Base-by-base conservation (phyloP, 2,329 filamentous ascomycete species). In the Dothideomycetes sp. region DNA sequence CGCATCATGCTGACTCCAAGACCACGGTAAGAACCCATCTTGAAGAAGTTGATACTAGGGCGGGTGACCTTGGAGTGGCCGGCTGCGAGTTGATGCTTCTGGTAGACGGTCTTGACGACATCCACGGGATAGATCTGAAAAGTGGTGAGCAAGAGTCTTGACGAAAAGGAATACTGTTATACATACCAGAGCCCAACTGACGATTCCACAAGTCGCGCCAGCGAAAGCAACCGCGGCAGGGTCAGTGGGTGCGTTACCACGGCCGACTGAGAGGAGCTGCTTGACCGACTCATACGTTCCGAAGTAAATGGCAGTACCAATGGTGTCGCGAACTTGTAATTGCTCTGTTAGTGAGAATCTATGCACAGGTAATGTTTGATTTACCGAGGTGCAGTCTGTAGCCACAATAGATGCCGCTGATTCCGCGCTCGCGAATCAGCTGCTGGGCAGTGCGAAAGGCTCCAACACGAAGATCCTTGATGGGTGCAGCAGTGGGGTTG, bases 211-310 rank as follows among this genome's bases (percentile, higher is more conserved):
- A 41, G 89, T 67, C 17, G 82, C 85, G 40, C 86, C 86, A 15
- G 85, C 83, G 33, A 80, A 69, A 11, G 88, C 74, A 22, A 91
- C 84, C 12, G 84, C 81, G 41, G 84, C 59, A n/a, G 84, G 83
- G 53, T 82, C 83, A 34, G 82, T 84, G n/a, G 83, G 78, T 6
- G 80, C 78, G 46, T 73, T 73, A 48, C 82, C 81, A 33, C 82
- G 76, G 48, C 83, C 77, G 12, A 84, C 85, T 15, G 81, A 84
- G 48, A 87, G 73, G 17, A 89, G 64, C 59, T 91, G 84, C 57
- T 93, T 93, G 51, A 78, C 77, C 58, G 82, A 87, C 62, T 93
- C 85, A 59, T 93, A 93, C 20, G 85, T 88, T 65, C 84, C 84
- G 56, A 93, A 93, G 60, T 93, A 93, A 44, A 89, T 84, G 20